Base-by-base conservation (phyloP, 2,329 filamentous ascomycete species). In the Pyrenochaeta sp. region DNA sequence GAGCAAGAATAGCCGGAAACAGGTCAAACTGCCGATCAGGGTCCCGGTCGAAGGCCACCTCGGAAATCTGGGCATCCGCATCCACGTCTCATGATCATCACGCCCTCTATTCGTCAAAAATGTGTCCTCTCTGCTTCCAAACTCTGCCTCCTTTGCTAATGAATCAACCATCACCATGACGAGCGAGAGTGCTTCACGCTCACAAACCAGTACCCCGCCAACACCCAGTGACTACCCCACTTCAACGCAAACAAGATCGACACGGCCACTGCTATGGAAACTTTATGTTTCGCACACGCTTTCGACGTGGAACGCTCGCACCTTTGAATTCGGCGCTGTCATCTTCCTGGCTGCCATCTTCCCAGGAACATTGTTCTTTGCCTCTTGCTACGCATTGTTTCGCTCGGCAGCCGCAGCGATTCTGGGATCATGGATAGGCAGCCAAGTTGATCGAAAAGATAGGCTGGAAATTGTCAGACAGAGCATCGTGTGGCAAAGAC, bases 351-450 rank as follows among this genome's bases (percentile, higher is more conserved):
- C 78, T 2, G 59, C 68, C 3, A 77, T 81, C 29, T 81, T 76
- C 43, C 79, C 79, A 0, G 63, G 79, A 0, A 90, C 87, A 0
- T 76, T 92, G 18, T 78, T 89, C 18, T 88, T 85, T 31, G 81
- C 87, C 50, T 90, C 88, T 0, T 75, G 88, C n/a, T 92, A 91
- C 65, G 89, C 89, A 0, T 74, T 91, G 6, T 77, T 82, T 4
- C 83, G 89, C 18, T 81, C 84, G 5, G 74, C 79, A 0, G 78
- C 85, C 0, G 87, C 86, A 0, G 82, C 88, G 3, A 23, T 86
- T 0, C 75, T 90, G 6, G 83, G 87, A 0, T 83, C 85, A 11
- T 77, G 77, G 40, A 71, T 91, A 5, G 89, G 89, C 1, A 65
- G 68, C 1, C 79, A 79, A 33, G 83, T 92, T 32, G 89, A 92